Base-by-base conservation (phyloP, 2,329 filamentous ascomycete species). In the Colletotrichum simmondsii region DNA sequence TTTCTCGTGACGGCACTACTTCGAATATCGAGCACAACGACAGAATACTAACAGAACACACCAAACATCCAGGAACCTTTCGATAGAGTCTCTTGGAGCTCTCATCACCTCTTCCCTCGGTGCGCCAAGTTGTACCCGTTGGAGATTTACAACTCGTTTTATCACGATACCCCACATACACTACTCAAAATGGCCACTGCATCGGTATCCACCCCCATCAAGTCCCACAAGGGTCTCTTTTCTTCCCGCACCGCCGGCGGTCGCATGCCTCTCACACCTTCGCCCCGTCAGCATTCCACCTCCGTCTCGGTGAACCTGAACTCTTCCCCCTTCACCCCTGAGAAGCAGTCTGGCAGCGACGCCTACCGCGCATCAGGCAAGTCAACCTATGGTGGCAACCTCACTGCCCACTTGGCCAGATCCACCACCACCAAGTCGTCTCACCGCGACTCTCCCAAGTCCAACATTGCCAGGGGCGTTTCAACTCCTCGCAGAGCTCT, bases 141-240 rank as follows among this genome's bases (percentile, higher is more conserved):
- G 78, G 81, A 85, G 81, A 80, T 79, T 70, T 75, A 81, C 79
- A 80, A 79, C 79, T 72, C 76, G 75, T 78, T 54, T 81, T 83
- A 83, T 81, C 24, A 80, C 75, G 76, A 77, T 72, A 76, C 74
- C 74, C 56, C 52, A 79, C 77, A 75, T 69, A 79, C 77, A 79
- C 79, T 65, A 61, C 32, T 81, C 84, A 89, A 79, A 82, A 98
- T 98, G 96, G 95, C 96, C 82, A 93, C 86, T 73, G 83, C 92
- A 83, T 86, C 90, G 81, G 91, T 98, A 84, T 94, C 95, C 79
- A 98, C 97, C 74, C 97, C 97, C 73, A 89, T 97, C 82, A 98
- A 98, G 90, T 97, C 94, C 89, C 96, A 98, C 84, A 92, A 93
- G 85, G 95, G 95, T 73, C 90, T 98, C 79, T 98, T 98, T 87